Evolutionary conservation across 345 rosid species (phyloP), one percentile per base, ranked within the genome.

Genomic region (Populus alba): DNA sequence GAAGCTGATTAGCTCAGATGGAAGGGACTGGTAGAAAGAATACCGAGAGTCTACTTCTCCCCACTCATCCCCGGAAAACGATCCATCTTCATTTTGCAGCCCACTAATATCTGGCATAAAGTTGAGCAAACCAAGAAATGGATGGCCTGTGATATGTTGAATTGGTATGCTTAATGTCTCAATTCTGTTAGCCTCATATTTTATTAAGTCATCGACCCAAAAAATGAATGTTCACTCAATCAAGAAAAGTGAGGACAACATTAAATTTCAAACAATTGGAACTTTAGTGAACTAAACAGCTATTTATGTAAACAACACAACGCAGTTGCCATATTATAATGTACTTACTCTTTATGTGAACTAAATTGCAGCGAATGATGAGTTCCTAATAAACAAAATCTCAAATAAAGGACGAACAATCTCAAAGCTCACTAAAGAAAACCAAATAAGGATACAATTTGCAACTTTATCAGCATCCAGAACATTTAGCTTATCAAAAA

Each of bases 31-130:
- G 7, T 33, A 25, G 70, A 71, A 76, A 83, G 20, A 76, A 72
- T 77, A 96, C 98, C 97, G 82, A 25, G 97, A 85, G 83, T 96
- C 99, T 76, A 92, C 90, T 88, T 96, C 99, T 51, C 98, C 99
- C 98, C 97, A 96, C 20, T 85, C 87, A 76, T 96, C 99, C 62
- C 99, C 98, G 1, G 94, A 86, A 85, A 96, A 92, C 63, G 99
- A 96, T 66, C 99, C 99, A 75, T 96, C 97, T 77, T 90, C 95
- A 74, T 96, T 92, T 84, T 96, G 99, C 83, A 94, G 79, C 13
- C 90, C 88, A 68, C 84, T 83, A 83, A 96, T 47, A 90, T 92
- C 99, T 96, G 76, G 75, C 69, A 68, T 73, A 51, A 71, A 79
- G 53, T 81, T 87, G 79, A 81, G 87, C 70, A 70, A 57, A 82